A percentile compares a stretch with the other conserved stretches of the same genome.
Evolutionary conservation across 2,329 filamentous ascomycete species (phyloP).

Genomic region (Colletotrichum sp.): DNA sequence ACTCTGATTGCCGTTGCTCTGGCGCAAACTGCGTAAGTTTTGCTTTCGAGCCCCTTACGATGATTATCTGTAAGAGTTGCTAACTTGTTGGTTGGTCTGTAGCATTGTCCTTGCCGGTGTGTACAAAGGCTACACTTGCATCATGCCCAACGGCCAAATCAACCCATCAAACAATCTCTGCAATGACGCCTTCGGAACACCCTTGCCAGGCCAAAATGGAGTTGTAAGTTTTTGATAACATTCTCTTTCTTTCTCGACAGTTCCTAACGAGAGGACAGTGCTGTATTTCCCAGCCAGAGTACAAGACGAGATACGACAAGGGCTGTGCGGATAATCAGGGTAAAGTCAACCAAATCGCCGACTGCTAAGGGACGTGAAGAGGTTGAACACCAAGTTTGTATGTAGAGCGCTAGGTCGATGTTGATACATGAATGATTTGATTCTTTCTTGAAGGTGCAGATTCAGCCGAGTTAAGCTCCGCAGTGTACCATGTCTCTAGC

Average conservation of each 20-base stretch:
- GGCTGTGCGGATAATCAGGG: background rate
- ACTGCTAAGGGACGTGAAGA: background rate
- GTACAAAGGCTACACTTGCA: background rate
- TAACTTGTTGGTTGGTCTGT: fast-evolving
- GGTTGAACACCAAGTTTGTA: fast-evolving
- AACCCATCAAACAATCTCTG: background rate
- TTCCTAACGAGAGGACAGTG: background rate
- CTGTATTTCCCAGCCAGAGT: background rate
- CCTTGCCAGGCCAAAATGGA: background rate
- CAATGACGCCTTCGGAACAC: background rate
- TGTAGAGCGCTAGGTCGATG: background rate
- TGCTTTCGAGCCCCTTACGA: too few relatives aligned
- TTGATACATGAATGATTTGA: background rate
- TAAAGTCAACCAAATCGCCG: background rate
- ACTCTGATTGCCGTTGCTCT: background rate
- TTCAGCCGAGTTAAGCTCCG: background rate
- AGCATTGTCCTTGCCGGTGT: background rate
- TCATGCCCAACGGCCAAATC: background rate
- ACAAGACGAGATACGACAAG: background rate
- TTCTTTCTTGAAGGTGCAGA: fast-evolving
- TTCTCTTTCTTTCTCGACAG: too few relatives aligned
- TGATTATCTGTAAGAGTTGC: too few relatives aligned
- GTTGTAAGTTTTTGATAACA: too few relatives aligned
- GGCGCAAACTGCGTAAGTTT: background rate
- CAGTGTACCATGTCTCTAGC: fast-evolving